phyloP scores from a whole-genome alignment of 306 rosid genomes.

The Nissolia schottii region DNA sequence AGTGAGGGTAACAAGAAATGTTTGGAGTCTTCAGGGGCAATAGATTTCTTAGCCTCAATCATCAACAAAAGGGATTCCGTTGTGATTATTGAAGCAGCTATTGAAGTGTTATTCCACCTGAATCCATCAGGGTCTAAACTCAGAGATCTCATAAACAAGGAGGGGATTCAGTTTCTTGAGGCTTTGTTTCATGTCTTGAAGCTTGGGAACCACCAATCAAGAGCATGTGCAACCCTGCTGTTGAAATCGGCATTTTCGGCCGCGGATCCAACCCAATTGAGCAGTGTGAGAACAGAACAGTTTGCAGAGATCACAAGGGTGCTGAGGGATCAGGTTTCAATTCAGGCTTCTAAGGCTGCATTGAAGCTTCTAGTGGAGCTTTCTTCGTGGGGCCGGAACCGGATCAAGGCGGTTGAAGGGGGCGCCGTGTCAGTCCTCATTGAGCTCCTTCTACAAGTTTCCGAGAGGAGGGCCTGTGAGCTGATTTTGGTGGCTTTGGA shows the following conservation, averaged over 20 bases:
- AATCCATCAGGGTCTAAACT: constrained; percentile 30
- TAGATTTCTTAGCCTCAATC: constrained; percentile 43
- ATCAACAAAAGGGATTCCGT: constrained; percentile 10
- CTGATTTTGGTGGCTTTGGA: constrained; percentile 43
- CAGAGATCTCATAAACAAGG: constrained; percentile 25
- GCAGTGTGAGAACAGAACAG: constrained; percentile 19
- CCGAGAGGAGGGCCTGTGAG: constrained; percentile 45
- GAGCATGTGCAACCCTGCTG: constrained; percentile 38
- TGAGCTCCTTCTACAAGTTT: constrained; percentile 42
- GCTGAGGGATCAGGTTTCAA: constrained; percentile 40
- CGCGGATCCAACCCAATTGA: constrained; percentile 49
- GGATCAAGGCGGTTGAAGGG: constrained; percentile 54
- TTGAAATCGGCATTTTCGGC: constrained; percentile 42
- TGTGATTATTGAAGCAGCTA: constrained; percentile 27
- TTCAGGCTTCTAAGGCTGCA: constrained; percentile 41
- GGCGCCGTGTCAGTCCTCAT: constrained; percentile 38
- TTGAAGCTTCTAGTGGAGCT: constrained; percentile 53
- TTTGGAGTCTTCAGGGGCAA: constrained; percentile 39
- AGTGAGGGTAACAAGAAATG: constrained; percentile 35
- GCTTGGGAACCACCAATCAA: constrained; percentile 38
- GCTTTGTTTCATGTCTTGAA: constrained; percentile 37
- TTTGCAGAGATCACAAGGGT: constrained; percentile 33
- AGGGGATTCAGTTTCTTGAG: constrained; percentile 30
- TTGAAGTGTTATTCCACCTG: constrained; percentile 43
- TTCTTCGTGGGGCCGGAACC: constrained; percentile 63